Conservation (phyloP, 2,329 filamentous ascomycete genomes). For the Fusarium miscanthi region DNA sequence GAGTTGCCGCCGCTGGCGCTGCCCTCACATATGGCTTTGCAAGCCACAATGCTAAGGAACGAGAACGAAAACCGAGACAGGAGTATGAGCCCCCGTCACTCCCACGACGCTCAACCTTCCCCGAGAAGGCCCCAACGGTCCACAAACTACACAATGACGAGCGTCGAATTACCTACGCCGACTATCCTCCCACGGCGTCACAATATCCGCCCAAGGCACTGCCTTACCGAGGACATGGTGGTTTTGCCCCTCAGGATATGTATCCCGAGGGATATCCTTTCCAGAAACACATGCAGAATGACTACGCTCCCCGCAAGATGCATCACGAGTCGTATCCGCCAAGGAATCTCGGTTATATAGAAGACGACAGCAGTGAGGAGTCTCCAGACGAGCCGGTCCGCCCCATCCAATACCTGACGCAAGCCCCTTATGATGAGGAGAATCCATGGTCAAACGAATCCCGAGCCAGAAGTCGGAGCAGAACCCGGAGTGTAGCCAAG, state of each 20-base stretch:
- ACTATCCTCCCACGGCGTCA: constrained; percentile 33
- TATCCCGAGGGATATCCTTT: constrained; percentile 42
- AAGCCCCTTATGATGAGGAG: constrained; percentile 36
- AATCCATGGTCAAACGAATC: constrained; percentile 25
- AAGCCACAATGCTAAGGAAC: constrained; percentile 56
- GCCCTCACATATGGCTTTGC: constrained; percentile 77
- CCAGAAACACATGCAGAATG: constrained; percentile 32
- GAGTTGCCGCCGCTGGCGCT: constrained; percentile 78
- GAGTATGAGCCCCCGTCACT: constrained; percentile 55
- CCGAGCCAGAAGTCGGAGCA: constrained; percentile 35
- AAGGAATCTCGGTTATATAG: constrained; percentile 41
- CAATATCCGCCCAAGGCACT: constrained; percentile 38
- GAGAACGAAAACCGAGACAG: constrained; percentile 56
- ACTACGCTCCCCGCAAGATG: constrained; percentile 39
- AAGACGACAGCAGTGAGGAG: constrained; percentile 45
- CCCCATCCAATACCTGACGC: constrained; percentile 41
- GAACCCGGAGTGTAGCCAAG: constrained; percentile 30
- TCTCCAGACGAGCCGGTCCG: constrained; percentile 29
- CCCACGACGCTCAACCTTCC: constrained; percentile 59
- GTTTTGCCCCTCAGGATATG: constrained; percentile 35
- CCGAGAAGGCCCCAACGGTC: constrained; percentile 53
- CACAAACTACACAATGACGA: constrained; percentile 37
- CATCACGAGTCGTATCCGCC: constrained; percentile 39
- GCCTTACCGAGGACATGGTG: constrained; percentile 33
- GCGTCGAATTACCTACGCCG: constrained; percentile 31